Conservation (phyloP, 2,329 filamentous ascomycete genomes). For the Colletotrichum viniferum region DNA sequence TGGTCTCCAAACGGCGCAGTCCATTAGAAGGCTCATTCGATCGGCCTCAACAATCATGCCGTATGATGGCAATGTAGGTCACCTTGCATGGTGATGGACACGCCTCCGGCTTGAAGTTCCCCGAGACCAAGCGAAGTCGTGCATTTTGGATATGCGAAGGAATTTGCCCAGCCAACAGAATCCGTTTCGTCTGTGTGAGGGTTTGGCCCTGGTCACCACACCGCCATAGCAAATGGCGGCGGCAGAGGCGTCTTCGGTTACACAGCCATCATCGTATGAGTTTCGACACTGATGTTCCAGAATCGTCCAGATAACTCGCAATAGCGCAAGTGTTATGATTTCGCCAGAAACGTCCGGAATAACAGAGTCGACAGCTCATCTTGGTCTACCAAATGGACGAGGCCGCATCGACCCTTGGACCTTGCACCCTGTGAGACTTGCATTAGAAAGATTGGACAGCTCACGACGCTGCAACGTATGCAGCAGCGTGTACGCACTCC, state of each 20-base stretch:
- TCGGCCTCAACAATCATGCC: conserved; percentile 16
- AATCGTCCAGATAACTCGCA: not conserved
- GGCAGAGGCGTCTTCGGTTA: not conserved
- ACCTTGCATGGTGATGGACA: conserved; percentile 6
- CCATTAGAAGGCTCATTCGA: not conserved
- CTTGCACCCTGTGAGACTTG: conserved; percentile 22
- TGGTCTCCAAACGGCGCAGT: not conserved
- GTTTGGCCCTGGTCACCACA: conserved; percentile 9
- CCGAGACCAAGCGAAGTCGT: not conserved
- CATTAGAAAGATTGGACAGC: conserved; percentile 23
- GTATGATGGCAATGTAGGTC: conserved; percentile 13
- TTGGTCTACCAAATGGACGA: conserved; percentile 13
- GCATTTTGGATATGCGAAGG: not conserved
- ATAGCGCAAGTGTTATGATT: not conserved
- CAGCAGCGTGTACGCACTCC: conserved; percentile 3
- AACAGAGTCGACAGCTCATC: conserved; percentile 11
- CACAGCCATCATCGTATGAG: not conserved
- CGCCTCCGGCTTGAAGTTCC: not conserved
- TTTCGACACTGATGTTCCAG: not conserved
- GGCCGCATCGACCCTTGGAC: conserved; percentile 14
- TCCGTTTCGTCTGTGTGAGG: not conserved
- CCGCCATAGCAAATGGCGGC: not conserved
- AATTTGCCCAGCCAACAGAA: not conserved
- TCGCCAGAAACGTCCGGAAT: not conserved
- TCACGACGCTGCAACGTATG: conserved; percentile 21